Evolutionary conservation across 257 asterid genomes (phyloP).

Genomic region (Paulownia fortunei): DNA sequence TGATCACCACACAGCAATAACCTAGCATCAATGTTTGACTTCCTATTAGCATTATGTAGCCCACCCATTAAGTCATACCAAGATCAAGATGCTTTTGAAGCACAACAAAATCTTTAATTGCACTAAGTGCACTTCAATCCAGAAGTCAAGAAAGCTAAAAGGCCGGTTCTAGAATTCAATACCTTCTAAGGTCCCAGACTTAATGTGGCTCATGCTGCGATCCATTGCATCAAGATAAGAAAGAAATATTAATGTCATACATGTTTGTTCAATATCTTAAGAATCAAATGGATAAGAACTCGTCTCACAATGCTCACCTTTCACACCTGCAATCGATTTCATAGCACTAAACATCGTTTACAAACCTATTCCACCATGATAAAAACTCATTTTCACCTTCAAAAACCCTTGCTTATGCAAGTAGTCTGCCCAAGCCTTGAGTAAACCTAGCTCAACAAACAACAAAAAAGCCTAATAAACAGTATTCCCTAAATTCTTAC

Average conservation of each 20-base stretch:
- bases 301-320: neutral
- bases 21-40: neutral
- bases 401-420: conserved; percentile 33
- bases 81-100: neutral
- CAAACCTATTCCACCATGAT: neutral
- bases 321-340: neutral
- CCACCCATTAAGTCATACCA: neutral
- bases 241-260: neutral
- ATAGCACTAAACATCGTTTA: neutral
- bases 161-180: neutral
- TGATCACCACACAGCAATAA: neutral
- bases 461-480: conserved; percentile 19
- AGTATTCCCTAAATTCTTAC: conserved; percentile 28
- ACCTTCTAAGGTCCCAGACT: neutral
- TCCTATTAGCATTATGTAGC: neutral
- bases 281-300: neutral
- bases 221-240: neutral
- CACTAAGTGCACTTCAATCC: neutral
- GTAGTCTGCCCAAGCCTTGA: conserved; percentile 10
- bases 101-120: neutral
- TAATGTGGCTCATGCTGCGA: neutral
- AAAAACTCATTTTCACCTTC: conserved; percentile 11
- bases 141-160: neutral
- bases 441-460: conserved; percentile 22
- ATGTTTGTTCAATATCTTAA: neutral